Evolutionary conservation across 1,139 yeast species (phyloP).

Genomic region (Groenewaldozyma auringiensis): DNA sequence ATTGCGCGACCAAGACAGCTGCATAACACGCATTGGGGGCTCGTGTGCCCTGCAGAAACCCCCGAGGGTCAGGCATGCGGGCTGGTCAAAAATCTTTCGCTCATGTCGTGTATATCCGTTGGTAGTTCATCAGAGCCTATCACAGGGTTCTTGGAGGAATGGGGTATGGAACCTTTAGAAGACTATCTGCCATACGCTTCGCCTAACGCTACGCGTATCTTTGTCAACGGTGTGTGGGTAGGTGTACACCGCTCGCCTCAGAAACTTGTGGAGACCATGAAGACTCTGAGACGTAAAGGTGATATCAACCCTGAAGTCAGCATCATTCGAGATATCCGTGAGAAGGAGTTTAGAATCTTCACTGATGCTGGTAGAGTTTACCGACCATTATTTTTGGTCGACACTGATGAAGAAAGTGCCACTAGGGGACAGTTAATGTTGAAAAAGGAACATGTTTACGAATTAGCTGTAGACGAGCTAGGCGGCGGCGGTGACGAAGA

Average conservation of each 20-base stretch:
- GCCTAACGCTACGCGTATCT: slow-evolving; percentile 87
- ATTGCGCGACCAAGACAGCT: slow-evolving; percentile 68
- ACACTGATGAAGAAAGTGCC: slow-evolving; percentile 63
- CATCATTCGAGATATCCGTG: slow-evolving; percentile 92
- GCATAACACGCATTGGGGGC: slow-evolving; percentile 99
- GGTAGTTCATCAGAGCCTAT: slow-evolving; percentile 98
- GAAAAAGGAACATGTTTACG: slow-evolving; percentile 74
- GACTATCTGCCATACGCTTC: slow-evolving; percentile 91
- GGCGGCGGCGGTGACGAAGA: slow-evolving; percentile 30
- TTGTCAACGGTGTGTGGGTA: slow-evolving; percentile 98
- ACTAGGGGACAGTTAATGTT: slow-evolving; percentile 74
- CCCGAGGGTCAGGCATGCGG: slow-evolving; percentile 99
- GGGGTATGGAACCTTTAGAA: slow-evolving; percentile 98
- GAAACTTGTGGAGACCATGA: slow-evolving; percentile 80
- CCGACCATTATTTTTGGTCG: slow-evolving; percentile 89
- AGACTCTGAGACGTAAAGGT: slow-evolving; percentile 88
- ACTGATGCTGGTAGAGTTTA: slow-evolving; percentile 99
- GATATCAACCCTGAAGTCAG: slow-evolving; percentile 96
- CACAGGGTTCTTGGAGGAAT: slow-evolving; percentile 86
- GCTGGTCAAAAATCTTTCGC: slow-evolving; percentile 85
- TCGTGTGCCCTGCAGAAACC: slow-evolving; percentile 98
- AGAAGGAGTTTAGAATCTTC: slow-evolving; percentile 87
- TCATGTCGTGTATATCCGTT: slow-evolving; percentile 96
- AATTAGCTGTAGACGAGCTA: slow-evolving; percentile 53
- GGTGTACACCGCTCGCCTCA: slow-evolving; percentile 98